These are phyloP conservation scores for Tribonema minus DNA, from an alignment of 108 stramenopile genomes.

Conservation along the genomic window DNA sequence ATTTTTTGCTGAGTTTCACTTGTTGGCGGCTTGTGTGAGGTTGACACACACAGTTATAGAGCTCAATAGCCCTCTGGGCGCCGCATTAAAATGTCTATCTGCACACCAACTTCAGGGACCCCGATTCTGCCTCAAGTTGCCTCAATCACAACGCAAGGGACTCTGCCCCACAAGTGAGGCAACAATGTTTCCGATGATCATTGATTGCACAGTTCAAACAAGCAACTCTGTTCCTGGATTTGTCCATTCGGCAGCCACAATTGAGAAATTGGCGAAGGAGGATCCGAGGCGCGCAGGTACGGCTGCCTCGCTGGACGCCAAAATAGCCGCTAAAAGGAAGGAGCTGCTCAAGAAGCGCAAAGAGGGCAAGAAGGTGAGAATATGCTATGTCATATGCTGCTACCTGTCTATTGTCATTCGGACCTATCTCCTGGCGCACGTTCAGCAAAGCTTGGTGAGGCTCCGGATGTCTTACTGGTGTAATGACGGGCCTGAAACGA, in stretches of 20 bases:
- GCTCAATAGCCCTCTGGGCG: not conserved
- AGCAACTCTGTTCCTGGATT: not conserved
- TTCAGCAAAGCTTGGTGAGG: no score
- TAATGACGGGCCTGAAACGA: no score
- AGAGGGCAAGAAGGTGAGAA: not conserved
- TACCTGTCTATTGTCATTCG: no score
- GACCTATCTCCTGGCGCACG: no score
- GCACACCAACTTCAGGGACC: not conserved
- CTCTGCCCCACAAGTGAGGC: no score
- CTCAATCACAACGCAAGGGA: no score
- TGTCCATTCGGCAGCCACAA: slow-evolving; percentile 4
- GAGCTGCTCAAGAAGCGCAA: slow-evolving; percentile 27
- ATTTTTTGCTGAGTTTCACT: not conserved
- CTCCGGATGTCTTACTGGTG: no score
- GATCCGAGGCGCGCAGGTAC: slow-evolving; percentile 29
- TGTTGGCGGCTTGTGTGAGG: no score
- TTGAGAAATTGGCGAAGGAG: slow-evolving; percentile 29
- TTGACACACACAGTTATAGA: not conserved
- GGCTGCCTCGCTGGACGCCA: slow-evolving; percentile 10
- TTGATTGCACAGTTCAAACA: no score
- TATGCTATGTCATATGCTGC: no score
- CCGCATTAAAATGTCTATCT: not conserved
- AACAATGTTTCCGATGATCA: no score
- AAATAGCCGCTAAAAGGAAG: slow-evolving; percentile 23
- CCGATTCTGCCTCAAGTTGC: no score